A percentile compares a stretch with the other conserved stretches of the same genome.
Conservation (phyloP, 495 filamentous ascomycete genomes). For the Lichina pygmaea region DNA sequence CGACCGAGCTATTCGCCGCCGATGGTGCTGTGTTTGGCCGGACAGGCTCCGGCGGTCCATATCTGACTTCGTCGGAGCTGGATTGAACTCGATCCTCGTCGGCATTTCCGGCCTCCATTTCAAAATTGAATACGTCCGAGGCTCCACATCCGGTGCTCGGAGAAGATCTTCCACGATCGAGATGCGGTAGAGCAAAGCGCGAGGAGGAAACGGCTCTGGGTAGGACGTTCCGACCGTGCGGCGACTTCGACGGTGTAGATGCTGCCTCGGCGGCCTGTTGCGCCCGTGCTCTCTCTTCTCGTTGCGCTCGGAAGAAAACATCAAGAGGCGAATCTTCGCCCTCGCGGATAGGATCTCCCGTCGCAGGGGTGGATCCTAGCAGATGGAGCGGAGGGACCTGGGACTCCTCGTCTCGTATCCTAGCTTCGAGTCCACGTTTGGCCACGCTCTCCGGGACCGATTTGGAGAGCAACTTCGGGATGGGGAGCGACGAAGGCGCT, state of each 20-base stretch:
- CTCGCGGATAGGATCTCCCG: constrained; percentile 6
- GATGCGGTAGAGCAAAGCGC: too few relatives aligned
- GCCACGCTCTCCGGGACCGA: constrained; percentile 36
- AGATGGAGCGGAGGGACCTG: neutral
- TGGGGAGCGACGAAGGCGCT: constrained; percentile 72
- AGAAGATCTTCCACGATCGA: too few relatives aligned
- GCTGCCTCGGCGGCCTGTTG: neutral
- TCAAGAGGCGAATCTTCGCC: constrained; percentile 39
- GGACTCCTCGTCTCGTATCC: constrained; percentile 15
- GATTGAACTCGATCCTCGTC: too few relatives aligned
- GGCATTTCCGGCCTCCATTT: too few relatives aligned
- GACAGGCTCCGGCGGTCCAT: neutral
- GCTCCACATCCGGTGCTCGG: too few relatives aligned
- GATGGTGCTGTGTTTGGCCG: neutral
- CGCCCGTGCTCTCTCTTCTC: constrained; percentile 40
- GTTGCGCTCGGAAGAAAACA: constrained; percentile 65
- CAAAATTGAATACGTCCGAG: too few relatives aligned
- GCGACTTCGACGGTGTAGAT: too few relatives aligned
- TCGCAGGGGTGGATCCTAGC: too few relatives aligned
- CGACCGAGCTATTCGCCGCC: neutral
- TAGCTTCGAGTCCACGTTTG: constrained; percentile 13
- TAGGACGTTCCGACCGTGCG: too few relatives aligned
- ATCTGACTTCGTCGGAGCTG: too few relatives aligned
- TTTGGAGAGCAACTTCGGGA: constrained; percentile 77
- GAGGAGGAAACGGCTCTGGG: too few relatives aligned